Base-by-base conservation (phyloP, 1,139 yeast species). In the Hemisphaericaspora subhashii region DNA sequence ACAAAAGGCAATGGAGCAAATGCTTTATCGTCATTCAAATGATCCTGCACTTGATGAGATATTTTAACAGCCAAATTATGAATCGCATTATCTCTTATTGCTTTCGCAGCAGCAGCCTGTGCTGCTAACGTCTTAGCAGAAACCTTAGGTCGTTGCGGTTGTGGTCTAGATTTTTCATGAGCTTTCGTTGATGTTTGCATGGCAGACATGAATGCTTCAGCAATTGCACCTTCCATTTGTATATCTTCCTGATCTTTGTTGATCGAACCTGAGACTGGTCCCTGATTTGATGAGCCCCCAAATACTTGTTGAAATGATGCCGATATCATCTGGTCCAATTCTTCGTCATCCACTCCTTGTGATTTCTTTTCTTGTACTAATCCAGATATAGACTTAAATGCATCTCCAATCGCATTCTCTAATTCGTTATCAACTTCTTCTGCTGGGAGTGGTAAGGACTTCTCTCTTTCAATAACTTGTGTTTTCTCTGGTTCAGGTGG, bases 31-130 rank as follows among this genome's bases (percentile, higher is more conserved):
- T 51, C 53, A 17, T 39, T 44, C 45, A 56, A 47, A 39, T 58
- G 60, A 39, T 53, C 62, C 47, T 59, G 68, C 38, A 67, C 69
- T 47, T 65, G 67, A 38, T 50, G 54, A 2, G 68, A 56, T 29
- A 66, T 62, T 44, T 66, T 68, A 28, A 53, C 43, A 1, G 72
- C 71, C 33, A 66, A 54, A 26, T 60, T 66, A 37, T 57, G 62
- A 18, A 66, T 46, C 2, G 61, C 50, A 37, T 59, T 62, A 26
- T 62, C 60, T 21, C 39, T 26, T 26, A 29, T 37, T 17, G 41
- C 11, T 10, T 37, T 25, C 7, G 42, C 27, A n/a, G 36, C 24
- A 13, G 22, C 17, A 12, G 35, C 26, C 18, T 29, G 34, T 20
- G 35, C 37, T 7, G 29, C 36, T 16, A 29, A 6, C 9, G 22